Percentiles rank a stretch among this genome's conserved stretches.
phyloP scores from a whole-genome alignment of 495 filamentous ascomycete species.

The Penicillium flavigenum region DNA sequence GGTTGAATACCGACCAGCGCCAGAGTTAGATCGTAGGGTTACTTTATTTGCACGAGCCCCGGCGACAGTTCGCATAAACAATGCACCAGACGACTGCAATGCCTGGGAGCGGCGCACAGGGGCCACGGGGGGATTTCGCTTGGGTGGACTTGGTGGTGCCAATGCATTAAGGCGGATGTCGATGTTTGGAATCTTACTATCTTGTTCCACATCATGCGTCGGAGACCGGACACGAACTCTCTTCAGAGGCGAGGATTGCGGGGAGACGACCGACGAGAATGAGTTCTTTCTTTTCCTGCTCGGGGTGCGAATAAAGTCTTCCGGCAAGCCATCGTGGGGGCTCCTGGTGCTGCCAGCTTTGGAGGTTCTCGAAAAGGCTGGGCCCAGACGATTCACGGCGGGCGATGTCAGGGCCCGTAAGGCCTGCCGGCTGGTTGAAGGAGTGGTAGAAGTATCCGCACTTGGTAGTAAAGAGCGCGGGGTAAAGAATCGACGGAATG shows the following conservation, averaged over 20 bases:
- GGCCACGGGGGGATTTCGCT: conserved; percentile 28
- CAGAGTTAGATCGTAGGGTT: conserved; percentile 43
- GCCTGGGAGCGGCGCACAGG: conserved; percentile 45
- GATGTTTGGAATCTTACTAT: conserved; percentile 33
- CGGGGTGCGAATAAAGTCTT: conserved; percentile 38
- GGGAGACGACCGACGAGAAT: conserved; percentile 49
- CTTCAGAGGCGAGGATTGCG: conserved; percentile 57
- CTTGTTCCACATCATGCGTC: conserved; percentile 34
- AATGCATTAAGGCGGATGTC: conserved; percentile 25
- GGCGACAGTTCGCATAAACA: conserved; percentile 45
- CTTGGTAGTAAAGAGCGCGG: conserved; percentile 55
- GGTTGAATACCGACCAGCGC: conserved; percentile 37
- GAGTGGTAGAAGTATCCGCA: conserved; percentile 39
- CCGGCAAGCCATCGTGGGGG: conserved; percentile 28
- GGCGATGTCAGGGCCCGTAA: conserved; percentile 69
- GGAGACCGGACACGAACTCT: conserved; percentile 39
- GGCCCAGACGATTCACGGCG: conserved; percentile 57
- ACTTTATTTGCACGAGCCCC: conserved; percentile 36
- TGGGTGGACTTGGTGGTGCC: conserved; percentile 17
- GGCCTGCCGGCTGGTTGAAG: conserved; percentile 59
- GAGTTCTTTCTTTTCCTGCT: conserved; percentile 47
- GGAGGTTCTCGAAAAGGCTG: conserved; percentile 45
- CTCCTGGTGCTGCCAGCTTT: conserved; percentile 35
- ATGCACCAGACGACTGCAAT: conserved; percentile 40
- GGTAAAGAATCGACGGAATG: conserved; percentile 82